A percentile compares a stretch with the other conserved stretches of the same genome.
phyloP scores from a whole-genome alignment of 1,284 basidiomycete genomes.

The Athelia psychrophila region DNA sequence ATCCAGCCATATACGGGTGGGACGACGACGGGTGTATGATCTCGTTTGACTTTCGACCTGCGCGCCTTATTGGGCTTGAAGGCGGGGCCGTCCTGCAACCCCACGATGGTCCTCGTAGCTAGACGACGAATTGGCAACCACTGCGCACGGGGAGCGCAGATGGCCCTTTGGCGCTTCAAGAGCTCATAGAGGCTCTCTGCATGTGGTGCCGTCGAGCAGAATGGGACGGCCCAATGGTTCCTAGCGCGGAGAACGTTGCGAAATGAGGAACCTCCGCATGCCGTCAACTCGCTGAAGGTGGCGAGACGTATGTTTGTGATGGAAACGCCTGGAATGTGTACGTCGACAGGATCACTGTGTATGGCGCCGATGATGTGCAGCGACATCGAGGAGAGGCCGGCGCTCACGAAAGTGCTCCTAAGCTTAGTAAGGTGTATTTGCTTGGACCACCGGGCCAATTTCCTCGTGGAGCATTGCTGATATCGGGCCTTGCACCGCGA shows the following conservation, averaged over 20 bases:
- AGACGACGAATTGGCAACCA: slow-evolving; percentile 95
- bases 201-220: slow-evolving; percentile 74
- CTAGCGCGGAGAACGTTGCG: slow-evolving; percentile 98
- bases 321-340: slow-evolving; percentile 98
- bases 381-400: slow-evolving; percentile 73
- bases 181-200: slow-evolving; percentile 78
- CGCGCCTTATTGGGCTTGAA: slow-evolving; percentile 93
- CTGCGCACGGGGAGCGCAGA: slow-evolving; percentile 97
- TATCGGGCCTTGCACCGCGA: slow-evolving; percentile 48
- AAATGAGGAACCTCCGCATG: slow-evolving; percentile 98
- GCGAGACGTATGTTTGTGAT: slow-evolving; percentile 61
- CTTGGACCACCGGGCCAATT: slow-evolving; percentile 89
- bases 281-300: slow-evolving; percentile 85
- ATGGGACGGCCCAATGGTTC: slow-evolving; percentile 98
- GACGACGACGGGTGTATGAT: slow-evolving; percentile 74
- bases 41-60: slow-evolving; percentile 70
- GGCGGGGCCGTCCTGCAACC: slow-evolving; percentile 82
- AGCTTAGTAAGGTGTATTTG: slow-evolving; percentile 59
- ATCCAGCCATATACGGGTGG: slow-evolving; percentile 85
- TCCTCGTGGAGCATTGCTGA: slow-evolving; percentile 97
- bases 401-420: slow-evolving; percentile 56
- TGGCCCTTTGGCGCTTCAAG: slow-evolving; percentile 76
- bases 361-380: slow-evolving; percentile 80
- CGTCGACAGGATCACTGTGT: slow-evolving; percentile 83
- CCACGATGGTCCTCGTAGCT: slow-evolving; percentile 86